phyloP scores from a whole-genome alignment of 2,329 filamentous ascomycete species.

The Apiospora phragmitis region DNA sequence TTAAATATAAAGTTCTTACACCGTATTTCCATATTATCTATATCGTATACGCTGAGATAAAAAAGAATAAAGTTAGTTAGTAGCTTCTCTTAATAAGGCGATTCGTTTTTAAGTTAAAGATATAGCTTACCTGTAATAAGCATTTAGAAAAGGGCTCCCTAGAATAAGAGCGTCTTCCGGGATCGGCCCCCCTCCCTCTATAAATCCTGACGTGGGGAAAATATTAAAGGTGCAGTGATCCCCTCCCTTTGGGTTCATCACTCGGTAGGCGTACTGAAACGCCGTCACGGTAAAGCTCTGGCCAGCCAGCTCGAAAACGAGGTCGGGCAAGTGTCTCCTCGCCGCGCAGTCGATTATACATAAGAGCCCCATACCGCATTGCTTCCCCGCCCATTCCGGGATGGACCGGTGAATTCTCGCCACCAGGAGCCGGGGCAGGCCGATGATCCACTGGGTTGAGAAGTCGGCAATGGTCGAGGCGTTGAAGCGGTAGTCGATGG shows the following conservation, averaged over 20 bases:
- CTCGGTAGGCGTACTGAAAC: neutral
- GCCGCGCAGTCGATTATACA: neutral
- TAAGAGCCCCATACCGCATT: neutral
- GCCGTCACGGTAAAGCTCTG: neutral
- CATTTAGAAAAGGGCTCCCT: neutral
- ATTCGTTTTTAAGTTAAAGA: neutral
- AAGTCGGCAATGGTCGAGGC: neutral
- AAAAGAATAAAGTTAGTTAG: neutral
- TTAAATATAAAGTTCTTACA: neutral
- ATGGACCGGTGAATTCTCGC: neutral
- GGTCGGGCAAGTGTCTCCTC: neutral
- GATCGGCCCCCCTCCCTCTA: neutral
- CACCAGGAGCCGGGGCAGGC: neutral
- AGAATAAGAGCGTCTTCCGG: neutral
- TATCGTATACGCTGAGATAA: neutral
- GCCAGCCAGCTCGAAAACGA: neutral
- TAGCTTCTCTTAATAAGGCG: neutral
- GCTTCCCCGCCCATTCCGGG: neutral
- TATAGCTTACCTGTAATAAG: neutral
- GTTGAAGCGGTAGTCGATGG: neutral
- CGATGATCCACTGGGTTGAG: neutral
- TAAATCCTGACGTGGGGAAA: neutral
- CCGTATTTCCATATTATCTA: neutral
- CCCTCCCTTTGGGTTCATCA: neutral
- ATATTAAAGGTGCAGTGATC: neutral